Base-by-base conservation (phyloP, 2,329 filamentous ascomycete genomes). In the Fusarium gaditjirri region DNA sequence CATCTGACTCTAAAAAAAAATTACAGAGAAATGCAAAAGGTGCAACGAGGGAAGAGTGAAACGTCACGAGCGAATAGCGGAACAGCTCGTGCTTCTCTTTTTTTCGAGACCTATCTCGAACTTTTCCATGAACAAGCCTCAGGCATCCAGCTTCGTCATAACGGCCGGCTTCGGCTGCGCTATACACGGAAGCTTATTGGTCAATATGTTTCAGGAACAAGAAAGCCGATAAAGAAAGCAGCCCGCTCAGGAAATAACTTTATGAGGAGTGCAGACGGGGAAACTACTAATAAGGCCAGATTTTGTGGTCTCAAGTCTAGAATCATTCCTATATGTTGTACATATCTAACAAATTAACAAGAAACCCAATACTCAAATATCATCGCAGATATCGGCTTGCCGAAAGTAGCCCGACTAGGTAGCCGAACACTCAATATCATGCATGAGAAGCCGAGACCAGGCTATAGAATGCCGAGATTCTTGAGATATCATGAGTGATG, bases 131-230 rank as follows among this genome's bases (percentile, higher is more conserved):
- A 63, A 47, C 57, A 55, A 49, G 74, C 75, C 75, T 78, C 68
- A 77, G 75, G 74, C 78, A 76, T 61, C 73, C 72, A 76, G 71
- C 71, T 67, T 75, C 75, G 76, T 79, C 77, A 79, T 79, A 74
- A 75, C 43, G 42, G 68, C 79, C 74, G 74, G 69, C 66, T 69
- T 69, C 73, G 73, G 73, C 53, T 64, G 42, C 46, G 53, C 27
- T 67, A 69, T 73, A 43, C 29, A 52, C 21, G 47, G 25, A 61
- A 42, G 59, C 52, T 53, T 43, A 75, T 77, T 76, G 70, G 72
- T 46, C 50, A 49, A 42, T 23, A 44, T 23, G 43, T 36, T 50
- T 61, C 53, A 65, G 46, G 57, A 65, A 63, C 58, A 50, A 31
- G 42, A 55, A 71, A 70, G 47, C 64, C 70, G 19, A 65, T 73